Conservation (phyloP, 148 eudicot species). For the Diospyros kaki region DNA sequence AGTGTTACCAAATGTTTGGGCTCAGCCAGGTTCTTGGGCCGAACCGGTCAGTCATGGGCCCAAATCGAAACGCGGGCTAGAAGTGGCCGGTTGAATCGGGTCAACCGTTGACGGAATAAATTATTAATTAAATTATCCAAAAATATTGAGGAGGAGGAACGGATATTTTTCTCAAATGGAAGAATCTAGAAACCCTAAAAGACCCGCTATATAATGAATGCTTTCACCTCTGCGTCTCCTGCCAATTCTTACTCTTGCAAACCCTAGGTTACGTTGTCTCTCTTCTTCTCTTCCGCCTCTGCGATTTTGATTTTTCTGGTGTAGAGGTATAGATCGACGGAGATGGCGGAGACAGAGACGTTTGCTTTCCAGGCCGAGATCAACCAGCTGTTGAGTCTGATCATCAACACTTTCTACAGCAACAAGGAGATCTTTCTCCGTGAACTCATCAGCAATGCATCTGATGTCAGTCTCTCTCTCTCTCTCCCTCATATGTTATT, state of each 20-base stretch:
- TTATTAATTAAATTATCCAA: too few species aligned
- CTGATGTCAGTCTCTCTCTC: conserved; percentile 47
- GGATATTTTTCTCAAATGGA: conserved; percentile 19
- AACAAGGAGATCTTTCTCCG: conserved; percentile 90
- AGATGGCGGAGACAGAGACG: conserved; percentile 68
- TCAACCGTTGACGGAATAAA: too few species aligned
- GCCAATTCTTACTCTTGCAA: not conserved
- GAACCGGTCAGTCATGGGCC: too few species aligned
- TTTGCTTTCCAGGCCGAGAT: conserved; percentile 89
- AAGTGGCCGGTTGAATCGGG: too few species aligned
- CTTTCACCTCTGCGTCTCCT: conserved; percentile 2
- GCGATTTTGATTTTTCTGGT: not conserved
- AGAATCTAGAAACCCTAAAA: conserved; percentile 63
- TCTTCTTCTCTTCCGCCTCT: not conserved
- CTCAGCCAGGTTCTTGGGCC: too few species aligned
- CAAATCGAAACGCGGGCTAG: too few species aligned
- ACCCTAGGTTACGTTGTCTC: not conserved
- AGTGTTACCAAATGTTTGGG: too few species aligned
- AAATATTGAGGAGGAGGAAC: too few species aligned
- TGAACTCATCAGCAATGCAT: conserved; percentile 72
- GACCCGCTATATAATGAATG: conserved; percentile 23
- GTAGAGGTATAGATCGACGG: not conserved
- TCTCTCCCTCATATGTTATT: not conserved
- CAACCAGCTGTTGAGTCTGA: conserved; percentile 73
- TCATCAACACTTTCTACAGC: conserved; percentile 79